Conservation (phyloP, 208 protist genomes). For the Histomonas meleagridis region DNA sequence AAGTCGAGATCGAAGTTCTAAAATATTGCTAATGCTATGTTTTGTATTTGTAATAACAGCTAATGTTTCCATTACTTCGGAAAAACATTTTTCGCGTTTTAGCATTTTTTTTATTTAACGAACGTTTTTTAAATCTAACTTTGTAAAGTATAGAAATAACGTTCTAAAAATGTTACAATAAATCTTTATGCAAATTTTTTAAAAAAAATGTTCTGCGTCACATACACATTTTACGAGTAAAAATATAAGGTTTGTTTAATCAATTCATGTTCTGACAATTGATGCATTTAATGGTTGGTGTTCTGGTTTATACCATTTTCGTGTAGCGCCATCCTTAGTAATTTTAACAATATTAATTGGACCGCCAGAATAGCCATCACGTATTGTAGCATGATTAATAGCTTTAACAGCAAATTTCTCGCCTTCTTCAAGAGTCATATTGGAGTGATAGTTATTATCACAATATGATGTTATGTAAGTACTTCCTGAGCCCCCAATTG, state of each 20-base stretch:
- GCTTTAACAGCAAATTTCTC: constrained; percentile 19
- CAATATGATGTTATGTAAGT: constrained; percentile 33
- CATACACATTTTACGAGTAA: no score
- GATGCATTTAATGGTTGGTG: not conserved
- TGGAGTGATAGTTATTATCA: not conserved
- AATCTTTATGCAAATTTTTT: no score
- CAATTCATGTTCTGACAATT: not conserved
- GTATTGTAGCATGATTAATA: not conserved
- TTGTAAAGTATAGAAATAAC: no score
- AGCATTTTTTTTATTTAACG: no score
- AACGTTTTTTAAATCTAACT: no score
- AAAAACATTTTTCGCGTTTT: no score
- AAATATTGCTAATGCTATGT: no score
- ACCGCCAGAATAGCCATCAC: constrained; percentile 15
- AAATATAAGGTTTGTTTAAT: no score
- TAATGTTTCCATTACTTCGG: no score
- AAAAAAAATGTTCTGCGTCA: no score
- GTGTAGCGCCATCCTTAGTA: not conserved
- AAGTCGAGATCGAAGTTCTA: not conserved
- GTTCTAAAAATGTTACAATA: no score
- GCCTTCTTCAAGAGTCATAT: not conserved
- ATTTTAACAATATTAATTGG: constrained; percentile 28
- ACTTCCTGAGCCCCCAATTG: not conserved
- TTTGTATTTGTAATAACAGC: no score
- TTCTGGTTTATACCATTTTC: not conserved